Percentiles rank a stretch among this genome's conserved stretches.
These are phyloP conservation scores for Coffea humblotiana DNA, from an alignment of 305 asterid species.

Conservation along the genomic window DNA sequence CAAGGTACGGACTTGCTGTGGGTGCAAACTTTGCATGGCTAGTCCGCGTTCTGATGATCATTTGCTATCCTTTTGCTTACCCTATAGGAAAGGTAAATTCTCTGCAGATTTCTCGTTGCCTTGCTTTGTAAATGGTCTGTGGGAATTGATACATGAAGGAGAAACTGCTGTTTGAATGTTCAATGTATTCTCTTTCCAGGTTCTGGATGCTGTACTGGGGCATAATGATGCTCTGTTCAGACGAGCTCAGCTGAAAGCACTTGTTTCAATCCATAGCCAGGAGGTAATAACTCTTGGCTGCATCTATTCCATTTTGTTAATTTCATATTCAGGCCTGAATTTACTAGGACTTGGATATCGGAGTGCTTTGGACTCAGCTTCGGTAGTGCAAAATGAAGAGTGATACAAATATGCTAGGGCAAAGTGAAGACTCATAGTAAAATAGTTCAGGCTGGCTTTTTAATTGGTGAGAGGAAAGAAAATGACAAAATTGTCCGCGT, in stretches of 20 bases:
- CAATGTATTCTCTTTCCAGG: slow-evolving; percentile 33
- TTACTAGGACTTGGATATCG: too few species aligned
- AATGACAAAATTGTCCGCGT: background rate
- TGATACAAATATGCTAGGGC: too few species aligned
- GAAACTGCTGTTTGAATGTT: slow-evolving; percentile 6
- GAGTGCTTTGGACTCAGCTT: too few species aligned
- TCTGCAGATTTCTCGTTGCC: background rate
- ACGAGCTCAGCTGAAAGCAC: slow-evolving; percentile 94
- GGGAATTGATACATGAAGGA: background rate
- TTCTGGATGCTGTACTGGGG: slow-evolving; percentile 83
- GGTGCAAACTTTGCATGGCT: slow-evolving; percentile 94
- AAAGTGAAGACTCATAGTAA: too few species aligned
- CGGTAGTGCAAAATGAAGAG: too few species aligned
- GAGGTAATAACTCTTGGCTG: slow-evolving; percentile 55
- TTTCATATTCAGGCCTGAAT: background rate
- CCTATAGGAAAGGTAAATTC: slow-evolving; percentile 83
- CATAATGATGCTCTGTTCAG: slow-evolving; percentile 80
- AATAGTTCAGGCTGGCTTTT: background rate
- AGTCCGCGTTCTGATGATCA: slow-evolving; percentile 78
- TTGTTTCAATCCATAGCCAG: slow-evolving; percentile 85
- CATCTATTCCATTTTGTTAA: background rate
- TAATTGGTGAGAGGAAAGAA: background rate
- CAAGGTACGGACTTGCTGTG: slow-evolving; percentile 88
- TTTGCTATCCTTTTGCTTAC: slow-evolving; percentile 82
- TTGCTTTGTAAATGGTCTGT: background rate